Evolutionary conservation across 805 yeast genomes (phyloP).

Genomic region (Grigorovia humatica): DNA sequence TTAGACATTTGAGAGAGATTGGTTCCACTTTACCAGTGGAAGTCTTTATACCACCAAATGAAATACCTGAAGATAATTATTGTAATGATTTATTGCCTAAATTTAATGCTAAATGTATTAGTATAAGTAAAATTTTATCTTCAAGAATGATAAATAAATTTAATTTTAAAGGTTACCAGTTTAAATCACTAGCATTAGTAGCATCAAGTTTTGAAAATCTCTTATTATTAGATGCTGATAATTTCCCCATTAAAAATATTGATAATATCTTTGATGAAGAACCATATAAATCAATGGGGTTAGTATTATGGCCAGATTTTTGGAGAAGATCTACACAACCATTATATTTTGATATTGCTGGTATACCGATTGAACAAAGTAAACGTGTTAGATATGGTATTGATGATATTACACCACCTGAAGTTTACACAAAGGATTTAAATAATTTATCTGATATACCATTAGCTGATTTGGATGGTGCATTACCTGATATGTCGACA

Average conservation of each 20-base stretch:
- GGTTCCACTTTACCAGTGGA: conserved; percentile 64
- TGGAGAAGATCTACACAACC: conserved; percentile 85
- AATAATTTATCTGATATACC: conserved; percentile 29
- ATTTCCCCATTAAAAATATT: conserved; percentile 58
- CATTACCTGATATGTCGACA: conserved; percentile 60
- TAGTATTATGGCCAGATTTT: conserved; percentile 75
- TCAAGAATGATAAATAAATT: conserved; percentile 32
- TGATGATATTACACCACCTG: conserved; percentile 30
- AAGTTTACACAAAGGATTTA: conserved; percentile 16
- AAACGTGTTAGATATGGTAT: conserved; percentile 31
- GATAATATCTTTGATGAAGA: conserved; percentile 48
- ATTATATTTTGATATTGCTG: conserved; percentile 59
- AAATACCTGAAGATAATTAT: conserved; percentile 50
- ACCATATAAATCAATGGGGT: conserved; percentile 44
- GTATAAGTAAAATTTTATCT: conserved; percentile 47
- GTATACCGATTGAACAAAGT: conserved; percentile 36
- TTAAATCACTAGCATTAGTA: conserved; percentile 59
- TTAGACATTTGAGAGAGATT: conserved; percentile 47
- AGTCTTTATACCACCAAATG: conserved; percentile 55
- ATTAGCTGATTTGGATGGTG: conserved; percentile 50
- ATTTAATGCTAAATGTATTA: conserved; percentile 49
- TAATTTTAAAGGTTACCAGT: conserved; percentile 52
- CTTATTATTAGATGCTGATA: conserved; percentile 66
- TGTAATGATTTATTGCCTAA: conserved; percentile 53
- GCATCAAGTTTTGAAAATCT: conserved; percentile 69